These are phyloP conservation scores for Aurinia saxatilis DNA, from an alignment of 345 rosid genomes.

Conservation along the genomic window DNA sequence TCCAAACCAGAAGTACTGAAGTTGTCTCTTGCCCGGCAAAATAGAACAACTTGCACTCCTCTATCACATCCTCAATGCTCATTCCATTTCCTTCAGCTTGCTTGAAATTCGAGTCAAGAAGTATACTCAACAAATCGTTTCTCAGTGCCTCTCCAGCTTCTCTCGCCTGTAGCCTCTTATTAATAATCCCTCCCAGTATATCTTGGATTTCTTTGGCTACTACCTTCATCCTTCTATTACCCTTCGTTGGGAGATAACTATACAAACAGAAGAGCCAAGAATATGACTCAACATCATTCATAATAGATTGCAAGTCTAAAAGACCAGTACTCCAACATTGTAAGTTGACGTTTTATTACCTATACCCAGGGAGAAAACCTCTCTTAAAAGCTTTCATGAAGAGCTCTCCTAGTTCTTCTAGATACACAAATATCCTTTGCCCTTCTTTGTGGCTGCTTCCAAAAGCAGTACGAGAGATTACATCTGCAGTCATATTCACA, in stretches of 20 bases:
- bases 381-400: not conserved
- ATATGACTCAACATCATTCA: no score
- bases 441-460: constrained; percentile 32
- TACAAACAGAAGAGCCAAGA: no score
- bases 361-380: constrained; percentile 9
- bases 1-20: constrained; percentile 45
- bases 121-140: constrained; percentile 34
- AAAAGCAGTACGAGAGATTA: constrained; percentile 35
- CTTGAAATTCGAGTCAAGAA: constrained; percentile 27
- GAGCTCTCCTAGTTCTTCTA: constrained; percentile 7
- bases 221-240: constrained; percentile 23
- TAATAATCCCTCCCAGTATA: constrained; percentile 19
- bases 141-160: constrained; percentile 21
- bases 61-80: constrained; percentile 39
- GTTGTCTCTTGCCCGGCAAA: constrained; percentile 60
- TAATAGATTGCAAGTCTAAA: not conserved
- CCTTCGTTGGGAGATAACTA: constrained; percentile 28
- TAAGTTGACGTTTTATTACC: no score
- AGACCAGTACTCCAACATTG: no score
- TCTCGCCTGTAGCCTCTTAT: constrained; percentile 26
- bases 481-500: constrained; percentile 26
- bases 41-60: constrained; percentile 62
- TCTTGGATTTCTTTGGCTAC: constrained; percentile 12
- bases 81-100: constrained; percentile 19
- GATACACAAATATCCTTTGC: constrained; percentile 25